Evolutionary conservation across 441 rosid genomes (phyloP).

Genomic region (Kokia cookei): DNA sequence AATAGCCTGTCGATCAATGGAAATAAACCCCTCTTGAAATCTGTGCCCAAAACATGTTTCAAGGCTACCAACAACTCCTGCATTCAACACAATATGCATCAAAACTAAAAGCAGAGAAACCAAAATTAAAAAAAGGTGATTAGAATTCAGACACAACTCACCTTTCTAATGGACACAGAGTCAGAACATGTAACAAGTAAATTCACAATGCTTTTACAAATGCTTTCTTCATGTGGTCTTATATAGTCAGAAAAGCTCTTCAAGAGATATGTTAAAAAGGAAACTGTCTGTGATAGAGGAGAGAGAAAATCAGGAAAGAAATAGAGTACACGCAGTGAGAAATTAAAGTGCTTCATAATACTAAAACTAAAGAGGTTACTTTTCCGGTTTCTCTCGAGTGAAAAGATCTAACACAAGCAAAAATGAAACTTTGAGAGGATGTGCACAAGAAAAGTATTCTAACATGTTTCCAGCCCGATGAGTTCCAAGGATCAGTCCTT

Average conservation of each 20-base stretch:
- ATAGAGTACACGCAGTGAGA: constrained; percentile 2
- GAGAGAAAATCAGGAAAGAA: constrained; percentile 9
- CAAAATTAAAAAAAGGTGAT: background rate
- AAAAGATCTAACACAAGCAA: background rate
- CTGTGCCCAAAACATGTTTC: constrained; percentile 97
- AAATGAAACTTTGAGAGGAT: background rate
- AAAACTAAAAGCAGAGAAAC: constrained; percentile 11
- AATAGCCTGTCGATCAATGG: constrained; percentile 88
- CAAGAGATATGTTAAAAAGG: constrained; percentile 93
- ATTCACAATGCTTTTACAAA: constrained; percentile 95
- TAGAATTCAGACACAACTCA: constrained; percentile 14
- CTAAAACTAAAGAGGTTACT: background rate
- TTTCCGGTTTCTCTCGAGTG: background rate
- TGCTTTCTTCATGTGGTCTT: constrained; percentile 93
- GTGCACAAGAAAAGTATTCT: background rate
- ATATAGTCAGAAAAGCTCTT: constrained; percentile 95
- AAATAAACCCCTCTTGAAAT: constrained; percentile 97
- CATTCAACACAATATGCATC: constrained; percentile 24
- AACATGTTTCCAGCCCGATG: background rate
- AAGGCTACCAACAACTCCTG: constrained; percentile 94
- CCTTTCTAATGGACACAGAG: constrained; percentile 94
- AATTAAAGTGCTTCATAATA: constrained; percentile 4
- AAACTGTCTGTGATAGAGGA: constrained; percentile 76
- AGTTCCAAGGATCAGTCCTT: background rate
- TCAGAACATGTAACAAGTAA: constrained; percentile 97